Percentiles rank a stretch among this genome's conserved stretches.
phyloP scores from a whole-genome alignment of 164 flowering plant genomes.

The Kalanchoe fedtschenkoi region DNA sequence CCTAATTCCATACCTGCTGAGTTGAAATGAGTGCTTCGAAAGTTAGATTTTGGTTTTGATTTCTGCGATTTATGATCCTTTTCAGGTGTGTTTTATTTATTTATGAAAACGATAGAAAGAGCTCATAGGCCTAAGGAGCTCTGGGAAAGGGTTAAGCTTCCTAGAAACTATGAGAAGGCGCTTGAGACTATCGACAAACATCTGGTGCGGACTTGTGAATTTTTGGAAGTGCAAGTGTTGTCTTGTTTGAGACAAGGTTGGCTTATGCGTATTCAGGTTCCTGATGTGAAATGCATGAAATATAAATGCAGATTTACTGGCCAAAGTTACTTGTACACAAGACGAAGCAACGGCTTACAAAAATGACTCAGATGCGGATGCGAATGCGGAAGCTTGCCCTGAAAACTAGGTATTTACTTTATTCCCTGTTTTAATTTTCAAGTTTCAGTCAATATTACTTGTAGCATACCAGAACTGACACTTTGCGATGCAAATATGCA shows the following conservation, averaged over 20 bases:
- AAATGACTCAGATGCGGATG: constrained; percentile 92
- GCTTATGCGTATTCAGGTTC: too few relatives aligned
- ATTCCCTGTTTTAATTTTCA: too few relatives aligned
- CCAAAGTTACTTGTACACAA: constrained; percentile 83
- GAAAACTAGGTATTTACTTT: constrained; percentile 74
- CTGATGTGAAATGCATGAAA: neutral
- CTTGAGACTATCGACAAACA: constrained; percentile 79
- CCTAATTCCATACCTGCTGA: too few relatives aligned
- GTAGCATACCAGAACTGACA: neutral
- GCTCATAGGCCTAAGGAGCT: constrained; percentile 78
- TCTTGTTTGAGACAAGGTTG: too few relatives aligned
- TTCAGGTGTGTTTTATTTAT: constrained; percentile 81
- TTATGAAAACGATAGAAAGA: constrained; percentile 91
- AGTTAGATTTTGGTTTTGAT: too few relatives aligned
- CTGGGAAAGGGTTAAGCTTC: constrained; percentile 91
- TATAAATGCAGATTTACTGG: constrained; percentile 68
- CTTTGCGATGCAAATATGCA: too few relatives aligned
- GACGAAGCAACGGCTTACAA: constrained; percentile 76
- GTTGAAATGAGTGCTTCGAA: too few relatives aligned
- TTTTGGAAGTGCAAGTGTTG: too few relatives aligned
- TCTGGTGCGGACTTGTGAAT: constrained; percentile 29
- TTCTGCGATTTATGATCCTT: neutral
- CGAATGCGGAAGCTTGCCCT: constrained; percentile 91
- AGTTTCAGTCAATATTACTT: too few relatives aligned
- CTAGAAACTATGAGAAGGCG: constrained; percentile 72